Evolutionary conservation across 2,329 filamentous ascomycete species (phyloP).

Genomic region (Cercospora canescens): DNA sequence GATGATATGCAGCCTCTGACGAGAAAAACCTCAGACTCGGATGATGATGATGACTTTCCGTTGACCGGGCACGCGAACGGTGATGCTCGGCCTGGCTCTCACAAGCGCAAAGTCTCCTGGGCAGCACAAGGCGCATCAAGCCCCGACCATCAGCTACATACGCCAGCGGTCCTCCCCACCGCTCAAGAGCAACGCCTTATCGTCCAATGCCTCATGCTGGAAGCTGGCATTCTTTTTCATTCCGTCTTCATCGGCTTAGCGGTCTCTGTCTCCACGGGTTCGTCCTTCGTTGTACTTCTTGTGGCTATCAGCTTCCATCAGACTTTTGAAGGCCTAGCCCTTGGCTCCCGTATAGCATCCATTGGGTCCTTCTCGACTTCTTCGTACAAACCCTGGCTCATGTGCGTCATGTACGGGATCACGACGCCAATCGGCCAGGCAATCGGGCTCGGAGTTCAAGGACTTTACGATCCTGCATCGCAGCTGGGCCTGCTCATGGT

Average conservation of each 20-base stretch:
- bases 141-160: conserved; percentile 11
- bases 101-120: conserved; percentile 24
- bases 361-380: conserved; percentile 69
- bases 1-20: conserved; percentile 30
- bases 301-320: conserved; percentile 72
- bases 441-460: conserved; percentile 51
- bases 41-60: conserved; percentile 17
- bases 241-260: conserved; percentile 76
- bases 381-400: conserved; percentile 73
- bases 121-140: conserved; percentile 10
- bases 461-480: conserved; percentile 51
- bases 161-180: conserved; percentile 29
- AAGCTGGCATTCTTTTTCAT: conserved; percentile 78
- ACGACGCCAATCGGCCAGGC: conserved; percentile 54
- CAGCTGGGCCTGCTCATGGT: conserved; percentile 52
- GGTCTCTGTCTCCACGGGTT: conserved; percentile 65
- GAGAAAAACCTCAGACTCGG: conserved; percentile 10
- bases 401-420: conserved; percentile 64
- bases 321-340: conserved; percentile 68
- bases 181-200: conserved; percentile 61
- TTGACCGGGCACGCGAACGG: conserved; percentile 19
- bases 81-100: conserved; percentile 12
- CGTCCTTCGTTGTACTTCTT: conserved; percentile 65
- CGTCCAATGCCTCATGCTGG: conserved; percentile 72
- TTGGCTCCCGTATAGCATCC: conserved; percentile 69